Conservation (phyloP, 2,329 filamentous ascomycete species). For the Fonsecaea nubica region DNA sequence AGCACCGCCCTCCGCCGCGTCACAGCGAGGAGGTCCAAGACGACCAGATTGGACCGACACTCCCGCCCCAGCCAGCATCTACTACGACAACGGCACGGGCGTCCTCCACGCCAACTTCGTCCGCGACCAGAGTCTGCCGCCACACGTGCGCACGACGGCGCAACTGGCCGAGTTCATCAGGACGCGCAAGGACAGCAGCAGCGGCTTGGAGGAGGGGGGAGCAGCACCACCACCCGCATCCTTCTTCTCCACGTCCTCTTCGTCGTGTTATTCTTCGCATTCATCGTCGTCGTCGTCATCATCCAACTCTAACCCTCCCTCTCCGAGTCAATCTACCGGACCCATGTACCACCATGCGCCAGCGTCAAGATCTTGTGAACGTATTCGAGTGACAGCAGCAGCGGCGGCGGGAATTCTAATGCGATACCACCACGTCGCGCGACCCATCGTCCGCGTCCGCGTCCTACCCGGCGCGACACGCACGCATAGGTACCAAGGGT, state of each 20-base stretch:
- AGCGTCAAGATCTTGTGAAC: too few species aligned
- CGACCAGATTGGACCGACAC: not conserved
- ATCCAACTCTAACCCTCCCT: too few species aligned
- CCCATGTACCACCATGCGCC: too few species aligned
- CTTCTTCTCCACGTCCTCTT: not conserved
- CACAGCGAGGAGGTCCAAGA: not conserved
- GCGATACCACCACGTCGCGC: not conserved
- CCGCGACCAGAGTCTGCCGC: not conserved
- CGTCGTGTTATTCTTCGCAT: not conserved
- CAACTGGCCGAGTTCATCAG: not conserved
- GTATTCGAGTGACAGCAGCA: too few species aligned
- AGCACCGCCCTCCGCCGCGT: not conserved
- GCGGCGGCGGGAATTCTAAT: not conserved
- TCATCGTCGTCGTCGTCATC: too few species aligned
- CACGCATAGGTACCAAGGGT: not conserved
- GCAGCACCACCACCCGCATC: not conserved
- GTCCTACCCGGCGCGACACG: not conserved
- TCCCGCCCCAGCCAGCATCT: not conserved
- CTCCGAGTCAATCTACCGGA: too few species aligned
- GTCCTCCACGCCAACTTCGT: not conserved
- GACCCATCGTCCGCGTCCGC: not conserved
- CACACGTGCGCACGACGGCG: not conserved
- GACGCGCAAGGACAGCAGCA: not conserved
- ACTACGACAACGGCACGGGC: constrained; percentile 6
- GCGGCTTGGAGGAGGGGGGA: not conserved